Evolutionary conservation across 305 asterid species (phyloP).

Genomic region (Ilex paraguariensis): DNA sequence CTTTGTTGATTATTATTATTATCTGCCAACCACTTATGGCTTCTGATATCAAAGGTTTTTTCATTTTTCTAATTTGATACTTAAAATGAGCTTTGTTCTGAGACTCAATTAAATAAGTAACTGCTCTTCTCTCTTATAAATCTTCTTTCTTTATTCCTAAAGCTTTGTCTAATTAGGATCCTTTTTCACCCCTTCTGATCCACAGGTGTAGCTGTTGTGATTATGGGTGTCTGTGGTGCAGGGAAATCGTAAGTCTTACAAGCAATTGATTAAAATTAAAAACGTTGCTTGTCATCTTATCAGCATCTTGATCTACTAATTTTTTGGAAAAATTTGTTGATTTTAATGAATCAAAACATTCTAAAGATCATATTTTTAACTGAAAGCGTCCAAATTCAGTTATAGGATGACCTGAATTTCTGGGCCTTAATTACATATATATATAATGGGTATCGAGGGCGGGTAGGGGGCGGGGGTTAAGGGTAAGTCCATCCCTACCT

Average conservation of each 20-base stretch:
- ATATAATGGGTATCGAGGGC: too few species aligned
- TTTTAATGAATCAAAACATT: background rate
- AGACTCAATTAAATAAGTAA: background rate
- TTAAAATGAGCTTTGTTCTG: background rate
- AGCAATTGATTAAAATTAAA: background rate
- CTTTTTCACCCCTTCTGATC: slow-evolving; percentile 1
- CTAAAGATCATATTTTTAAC: background rate
- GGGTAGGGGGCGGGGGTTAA: too few species aligned
- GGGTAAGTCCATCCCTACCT: too few species aligned
- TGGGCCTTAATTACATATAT: too few species aligned
- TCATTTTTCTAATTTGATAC: background rate
- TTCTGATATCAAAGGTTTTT: slow-evolving; percentile 22
- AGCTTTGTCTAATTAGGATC: background rate
- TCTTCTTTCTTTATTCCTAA: background rate
- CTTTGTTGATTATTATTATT: slow-evolving; percentile 2
- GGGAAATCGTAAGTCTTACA: slow-evolving; percentile 80
- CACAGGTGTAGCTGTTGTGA: slow-evolving; percentile 67
- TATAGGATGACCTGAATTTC: too few species aligned
- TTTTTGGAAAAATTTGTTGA: background rate
- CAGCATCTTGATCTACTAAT: background rate
- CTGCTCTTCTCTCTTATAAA: background rate
- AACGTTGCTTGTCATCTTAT: background rate
- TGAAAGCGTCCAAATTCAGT: too few species aligned
- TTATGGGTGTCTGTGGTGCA: slow-evolving; percentile 94
- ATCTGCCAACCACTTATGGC: slow-evolving; percentile 17